These are phyloP conservation scores for Hevea brasiliensis DNA, from an alignment of 345 rosid genomes.

Conservation along the genomic window DNA sequence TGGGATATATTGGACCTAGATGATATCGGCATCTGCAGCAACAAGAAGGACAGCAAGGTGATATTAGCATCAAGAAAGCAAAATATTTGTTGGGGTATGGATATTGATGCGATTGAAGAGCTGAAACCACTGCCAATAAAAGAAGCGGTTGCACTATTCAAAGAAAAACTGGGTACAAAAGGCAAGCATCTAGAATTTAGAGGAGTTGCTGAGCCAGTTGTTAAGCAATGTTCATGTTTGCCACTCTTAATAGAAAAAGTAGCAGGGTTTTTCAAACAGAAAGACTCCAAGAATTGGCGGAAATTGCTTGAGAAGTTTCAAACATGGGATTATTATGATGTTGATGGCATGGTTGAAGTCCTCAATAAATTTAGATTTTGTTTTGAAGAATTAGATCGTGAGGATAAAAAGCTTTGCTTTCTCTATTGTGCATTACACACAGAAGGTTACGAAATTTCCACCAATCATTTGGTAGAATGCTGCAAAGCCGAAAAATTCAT, in stretches of 20 bases:
- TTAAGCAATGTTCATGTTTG: constrained; percentile 22
- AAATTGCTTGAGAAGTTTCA: constrained; percentile 2
- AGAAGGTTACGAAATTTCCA: constrained; percentile 18
- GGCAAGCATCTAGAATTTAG: constrained; percentile 5
- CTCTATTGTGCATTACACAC: constrained; percentile 28
- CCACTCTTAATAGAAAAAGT: constrained; percentile 26
- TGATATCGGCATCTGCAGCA: constrained; percentile 18
- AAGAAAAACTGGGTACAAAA: constrained; percentile 16
- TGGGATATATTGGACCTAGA: background rate
- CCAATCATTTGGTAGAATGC: constrained; percentile 30
- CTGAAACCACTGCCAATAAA: background rate
- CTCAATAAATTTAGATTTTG: constrained; percentile 19
- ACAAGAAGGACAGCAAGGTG: constrained; percentile 25
- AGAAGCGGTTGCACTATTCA: constrained; percentile 33
- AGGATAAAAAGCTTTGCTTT: constrained; percentile 25
- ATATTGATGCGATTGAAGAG: constrained; percentile 21
- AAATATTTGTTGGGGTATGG: constrained; percentile 16
- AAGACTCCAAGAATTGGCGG: constrained; percentile 26
- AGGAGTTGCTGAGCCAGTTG: constrained; percentile 21
- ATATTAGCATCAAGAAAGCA: constrained; percentile 25
- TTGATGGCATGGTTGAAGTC: constrained; percentile 25
- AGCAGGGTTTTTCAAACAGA: constrained; percentile 27
- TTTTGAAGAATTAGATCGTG: constrained; percentile 20
- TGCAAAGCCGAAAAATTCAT: too few relatives aligned
- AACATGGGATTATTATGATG: constrained; percentile 20